Evolutionary conservation across 345 rosid genomes (phyloP).

Genomic region (Salix exigua): DNA sequence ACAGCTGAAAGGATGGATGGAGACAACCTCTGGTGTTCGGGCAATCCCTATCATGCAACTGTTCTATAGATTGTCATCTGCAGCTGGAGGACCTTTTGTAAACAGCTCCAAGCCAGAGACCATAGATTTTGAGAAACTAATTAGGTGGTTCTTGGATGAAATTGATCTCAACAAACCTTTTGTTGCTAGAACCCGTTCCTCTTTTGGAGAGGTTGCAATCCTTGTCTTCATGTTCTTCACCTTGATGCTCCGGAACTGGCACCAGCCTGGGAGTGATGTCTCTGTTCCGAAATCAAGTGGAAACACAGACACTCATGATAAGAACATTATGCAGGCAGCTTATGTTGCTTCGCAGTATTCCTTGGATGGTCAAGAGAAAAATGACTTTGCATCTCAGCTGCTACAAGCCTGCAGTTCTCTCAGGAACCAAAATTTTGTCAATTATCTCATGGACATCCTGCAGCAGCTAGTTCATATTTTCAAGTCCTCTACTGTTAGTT

Average conservation of each 20-base stretch:
- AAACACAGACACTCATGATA: constrained; percentile 56
- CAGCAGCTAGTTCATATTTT: constrained; percentile 87
- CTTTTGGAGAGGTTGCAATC: constrained; percentile 85
- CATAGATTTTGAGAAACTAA: constrained; percentile 76
- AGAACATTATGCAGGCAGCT: constrained; percentile 43
- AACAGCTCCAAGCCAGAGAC: constrained; percentile 85
- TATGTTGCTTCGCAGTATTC: constrained; percentile 52
- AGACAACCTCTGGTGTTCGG: constrained; percentile 67
- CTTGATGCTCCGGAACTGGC: constrained; percentile 99
- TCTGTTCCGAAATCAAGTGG: constrained; percentile 48
- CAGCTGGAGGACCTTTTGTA: constrained; percentile 91
- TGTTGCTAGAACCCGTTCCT: constrained; percentile 55
- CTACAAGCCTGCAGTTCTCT: constrained; percentile 75
- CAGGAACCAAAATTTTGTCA: constrained; percentile 78
- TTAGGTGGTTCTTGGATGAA: constrained; percentile 85
- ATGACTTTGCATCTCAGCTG: constrained; percentile 76
- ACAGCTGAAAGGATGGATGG: constrained; percentile 97
- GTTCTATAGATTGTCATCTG: constrained; percentile 91
- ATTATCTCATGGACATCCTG: constrained; percentile 90
- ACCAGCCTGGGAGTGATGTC: constrained; percentile 84
- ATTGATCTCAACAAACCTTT: constrained; percentile 71
- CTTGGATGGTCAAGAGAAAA: constrained; percentile 71
- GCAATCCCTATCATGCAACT: constrained; percentile 96
- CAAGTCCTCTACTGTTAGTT: constrained; percentile 59
- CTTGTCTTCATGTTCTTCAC: constrained; percentile 98